Base-by-base conservation (phyloP, 139 green algal genomes). In the Chlorella sp. region DNA sequence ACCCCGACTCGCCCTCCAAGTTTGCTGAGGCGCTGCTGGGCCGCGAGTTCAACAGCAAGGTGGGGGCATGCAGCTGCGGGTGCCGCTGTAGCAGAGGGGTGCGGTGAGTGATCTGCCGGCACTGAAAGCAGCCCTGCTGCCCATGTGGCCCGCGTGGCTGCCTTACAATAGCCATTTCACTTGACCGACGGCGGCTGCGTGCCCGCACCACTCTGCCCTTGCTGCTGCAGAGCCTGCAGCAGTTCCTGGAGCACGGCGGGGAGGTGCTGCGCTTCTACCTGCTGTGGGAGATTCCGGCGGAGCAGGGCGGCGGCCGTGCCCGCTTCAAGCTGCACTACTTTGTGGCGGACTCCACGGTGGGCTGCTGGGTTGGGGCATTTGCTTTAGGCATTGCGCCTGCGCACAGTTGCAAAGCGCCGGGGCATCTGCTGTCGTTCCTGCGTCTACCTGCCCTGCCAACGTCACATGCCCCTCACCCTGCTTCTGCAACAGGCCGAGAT, bases 301-400 rank as follows among this genome's bases (percentile, higher is more conserved):
- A 18, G 17, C 25, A 97, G 85, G 97, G 95, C 85, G 96, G 96
- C 30, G 94, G 98, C 83, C 86, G 94, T 38, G 76, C 98, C 51
- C 51, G 51, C 51, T 60, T 97, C 85, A 90, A 96, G 70, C 87
- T 99, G 80, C 95, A 98, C 88, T 98, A 96, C 89, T 98, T 95
- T 85, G 89, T 99, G 55, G 76, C 76, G 18, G 76, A 82, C 60
- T 57, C 57, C 23, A 82, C 76, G 36, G 76, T 82, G 36, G 21
- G 76, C 30, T n/a, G 55, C 3, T n/a, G 1, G 4, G 51, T 15
- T 15, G 11, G 51, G 51, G 12, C n/a, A n/a, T n/a, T n/a, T n/a
- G n/a, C n/a, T n/a, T n/a, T n/a, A n/a, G n/a, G n/a, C n/a, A n/a
- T n/a, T n/a, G n/a, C n/a, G n/a, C n/a, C n/a, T n/a, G n/a, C n/a